phyloP scores from a whole-genome alignment of 306 rosid species.

The Lagenaria siceraria region DNA sequence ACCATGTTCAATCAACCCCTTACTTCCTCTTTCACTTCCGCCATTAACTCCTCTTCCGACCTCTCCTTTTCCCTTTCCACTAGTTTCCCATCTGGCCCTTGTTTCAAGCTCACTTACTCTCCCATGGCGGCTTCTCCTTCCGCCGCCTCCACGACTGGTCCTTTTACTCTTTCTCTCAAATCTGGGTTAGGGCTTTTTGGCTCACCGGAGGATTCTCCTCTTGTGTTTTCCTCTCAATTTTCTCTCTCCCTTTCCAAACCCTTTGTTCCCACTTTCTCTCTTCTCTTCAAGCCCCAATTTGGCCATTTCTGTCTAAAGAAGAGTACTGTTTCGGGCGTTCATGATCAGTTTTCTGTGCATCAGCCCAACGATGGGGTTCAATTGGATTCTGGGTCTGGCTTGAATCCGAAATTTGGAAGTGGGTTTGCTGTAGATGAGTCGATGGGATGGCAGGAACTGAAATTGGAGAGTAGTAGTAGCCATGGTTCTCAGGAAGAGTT shows the following conservation, averaged over 20 bases:
- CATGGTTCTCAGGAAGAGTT: conserved; percentile 1
- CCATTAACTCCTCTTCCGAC: conserved; percentile 16
- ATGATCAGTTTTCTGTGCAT: conserved; percentile 16
- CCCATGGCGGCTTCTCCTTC: conserved; percentile 50
- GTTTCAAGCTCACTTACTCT: conserved; percentile 55
- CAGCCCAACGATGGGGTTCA: neutral
- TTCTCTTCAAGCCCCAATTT: conserved; percentile 64
- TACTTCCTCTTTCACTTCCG: conserved; percentile 32
- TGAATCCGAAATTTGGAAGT: conserved; percentile 15
- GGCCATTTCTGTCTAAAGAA: conserved; percentile 54
- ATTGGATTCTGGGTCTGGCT: conserved; percentile 11
- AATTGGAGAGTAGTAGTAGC: conserved; percentile 37
- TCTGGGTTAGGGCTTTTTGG: conserved; percentile 78
- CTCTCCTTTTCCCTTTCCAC: conserved; percentile 16
- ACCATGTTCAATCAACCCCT: conserved; percentile 54
- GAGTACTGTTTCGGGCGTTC: conserved; percentile 35
- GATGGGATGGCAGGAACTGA: conserved; percentile 59
- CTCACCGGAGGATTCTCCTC: conserved; percentile 62
- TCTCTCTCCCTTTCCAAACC: conserved; percentile 32
- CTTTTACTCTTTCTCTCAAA: conserved; percentile 63
- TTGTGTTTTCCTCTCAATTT: conserved; percentile 53
- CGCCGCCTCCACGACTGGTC: conserved; percentile 30
- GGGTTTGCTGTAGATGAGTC: conserved; percentile 27
- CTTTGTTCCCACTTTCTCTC: conserved; percentile 45
- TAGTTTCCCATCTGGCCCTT: conserved; percentile 15